Evolutionary conservation across 2,329 filamentous ascomycete genomes (phyloP).

Genomic region (Aspergillus sergii): DNA sequence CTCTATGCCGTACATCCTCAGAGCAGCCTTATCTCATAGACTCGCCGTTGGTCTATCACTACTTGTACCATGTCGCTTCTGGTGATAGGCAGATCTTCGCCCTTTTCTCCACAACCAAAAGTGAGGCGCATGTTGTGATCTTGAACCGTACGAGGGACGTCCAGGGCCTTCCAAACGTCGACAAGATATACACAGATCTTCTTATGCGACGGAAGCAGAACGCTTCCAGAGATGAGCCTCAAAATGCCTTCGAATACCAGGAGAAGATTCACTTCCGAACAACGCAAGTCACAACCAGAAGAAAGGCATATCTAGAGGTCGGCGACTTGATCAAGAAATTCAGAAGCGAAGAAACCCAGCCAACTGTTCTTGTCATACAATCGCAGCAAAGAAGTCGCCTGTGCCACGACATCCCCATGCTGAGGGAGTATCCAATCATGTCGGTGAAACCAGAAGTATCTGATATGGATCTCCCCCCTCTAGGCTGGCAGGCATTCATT

Average conservation of each 20-base stretch:
- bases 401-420: slow-evolving; percentile 78
- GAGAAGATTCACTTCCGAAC: slow-evolving; percentile 83
- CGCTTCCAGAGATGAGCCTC: slow-evolving; percentile 70
- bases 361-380: slow-evolving; percentile 84
- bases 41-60: slow-evolving; percentile 78
- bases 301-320: slow-evolving; percentile 86
- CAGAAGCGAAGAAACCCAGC: slow-evolving; percentile 77
- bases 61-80: slow-evolving; percentile 87
- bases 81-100: slow-evolving; percentile 93
- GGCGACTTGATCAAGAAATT: slow-evolving; percentile 88
- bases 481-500: slow-evolving; percentile 91
- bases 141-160: slow-evolving; percentile 79
- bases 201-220: slow-evolving; percentile 66
- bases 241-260: slow-evolving; percentile 83
- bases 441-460: slow-evolving; percentile 78
- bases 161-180: slow-evolving; percentile 86
- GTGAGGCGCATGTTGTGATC: slow-evolving; percentile 84
- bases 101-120: slow-evolving; percentile 79
- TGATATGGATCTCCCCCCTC: slow-evolving; percentile 83
- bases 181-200: slow-evolving; percentile 82
- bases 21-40: slow-evolving; percentile 77
- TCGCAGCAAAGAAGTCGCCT: slow-evolving; percentile 82
- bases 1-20: slow-evolving; percentile 67
- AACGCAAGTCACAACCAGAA: slow-evolving; percentile 82
- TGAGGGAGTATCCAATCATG: slow-evolving; percentile 83